Percentiles rank a stretch among this genome's conserved stretches.
These are phyloP conservation scores for Flaveria linearis DNA, from an alignment of 129 eudicot genomes.

Conservation along the genomic window DNA sequence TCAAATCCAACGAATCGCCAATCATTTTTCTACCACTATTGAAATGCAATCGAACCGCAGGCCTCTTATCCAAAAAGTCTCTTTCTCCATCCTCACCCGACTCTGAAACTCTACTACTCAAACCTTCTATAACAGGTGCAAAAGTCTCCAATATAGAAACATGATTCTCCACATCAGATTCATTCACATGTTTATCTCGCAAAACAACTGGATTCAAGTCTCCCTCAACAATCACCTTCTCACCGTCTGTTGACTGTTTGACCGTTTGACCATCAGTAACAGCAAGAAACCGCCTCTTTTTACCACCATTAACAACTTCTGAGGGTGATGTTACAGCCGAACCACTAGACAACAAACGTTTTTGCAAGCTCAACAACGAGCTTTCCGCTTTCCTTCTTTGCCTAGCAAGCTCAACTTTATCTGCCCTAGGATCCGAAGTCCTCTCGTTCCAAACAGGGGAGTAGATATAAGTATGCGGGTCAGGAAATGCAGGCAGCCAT, in stretches of 20 bases:
- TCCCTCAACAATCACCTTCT: conserved; percentile 28
- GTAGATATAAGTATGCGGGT: conserved; percentile 74
- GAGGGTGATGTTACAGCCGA: conserved; percentile 51
- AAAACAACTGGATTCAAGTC: conserved; percentile 35
- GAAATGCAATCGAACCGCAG: conserved; percentile 65
- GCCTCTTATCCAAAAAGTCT: conserved; percentile 54
- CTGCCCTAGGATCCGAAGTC: conserved; percentile 65
- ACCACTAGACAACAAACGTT: conserved; percentile 59
- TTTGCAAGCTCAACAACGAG: conserved; percentile 75
- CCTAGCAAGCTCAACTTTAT: conserved; percentile 83
- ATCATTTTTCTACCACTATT: conserved; percentile 63
- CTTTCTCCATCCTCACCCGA: conserved; percentile 50
- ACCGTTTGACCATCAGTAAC: conserved; percentile 17
- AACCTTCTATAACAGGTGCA: conserved; percentile 82
- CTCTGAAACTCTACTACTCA: conserved; percentile 58
- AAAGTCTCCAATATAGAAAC: conserved; percentile 65
- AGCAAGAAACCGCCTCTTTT: conserved; percentile 20
- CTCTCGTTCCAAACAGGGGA: conserved; percentile 90
- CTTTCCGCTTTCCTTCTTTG: conserved; percentile 95
- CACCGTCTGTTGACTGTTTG: conserved; percentile 28
- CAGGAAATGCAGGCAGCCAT: conserved; percentile 97
- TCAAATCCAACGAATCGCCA: conserved; percentile 79
- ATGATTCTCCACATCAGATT: conserved; percentile 38
- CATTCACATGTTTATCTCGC: conserved; percentile 43
- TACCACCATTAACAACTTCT: conserved; percentile 29